A percentile compares a stretch with the other conserved stretches of the same genome.
Conservation (phyloP, 257 asterid species). For the Scutellaria barbata region DNA sequence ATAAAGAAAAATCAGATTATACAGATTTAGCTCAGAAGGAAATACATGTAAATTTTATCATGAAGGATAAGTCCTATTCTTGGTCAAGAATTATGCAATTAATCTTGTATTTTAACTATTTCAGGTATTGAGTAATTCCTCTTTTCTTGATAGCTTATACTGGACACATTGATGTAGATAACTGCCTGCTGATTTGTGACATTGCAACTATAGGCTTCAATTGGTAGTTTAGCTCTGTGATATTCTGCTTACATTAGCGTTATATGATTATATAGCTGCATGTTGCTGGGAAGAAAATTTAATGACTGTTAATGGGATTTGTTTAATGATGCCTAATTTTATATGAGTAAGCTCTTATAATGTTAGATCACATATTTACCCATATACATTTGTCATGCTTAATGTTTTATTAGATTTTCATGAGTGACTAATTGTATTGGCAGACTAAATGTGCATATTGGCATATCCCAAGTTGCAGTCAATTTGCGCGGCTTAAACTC, state of each 20-base stretch:
- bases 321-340: background rate
- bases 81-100: constrained; percentile 16
- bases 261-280: background rate
- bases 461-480: background rate
- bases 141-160: background rate
- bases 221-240: background rate
- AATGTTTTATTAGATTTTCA: background rate
- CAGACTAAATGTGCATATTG: background rate
- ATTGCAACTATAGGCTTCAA: constrained; percentile 1
- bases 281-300: background rate
- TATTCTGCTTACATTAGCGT: background rate
- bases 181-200: constrained; percentile 3
- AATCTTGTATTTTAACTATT: background rate
- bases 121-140: background rate
- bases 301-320: background rate
- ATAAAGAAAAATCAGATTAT: too few species aligned
- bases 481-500: background rate
- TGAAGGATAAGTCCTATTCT: background rate
- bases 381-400: background rate
- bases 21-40: background rate
- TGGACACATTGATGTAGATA: background rate
- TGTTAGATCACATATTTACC: background rate
- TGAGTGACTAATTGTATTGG: background rate
- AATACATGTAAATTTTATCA: background rate
- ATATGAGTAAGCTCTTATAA: background rate